Evolutionary conservation across 192 early-diverging fungal species (phyloP), one percentile per base, ranked within the genome.

Genomic region (Rhizophagus clarus): DNA sequence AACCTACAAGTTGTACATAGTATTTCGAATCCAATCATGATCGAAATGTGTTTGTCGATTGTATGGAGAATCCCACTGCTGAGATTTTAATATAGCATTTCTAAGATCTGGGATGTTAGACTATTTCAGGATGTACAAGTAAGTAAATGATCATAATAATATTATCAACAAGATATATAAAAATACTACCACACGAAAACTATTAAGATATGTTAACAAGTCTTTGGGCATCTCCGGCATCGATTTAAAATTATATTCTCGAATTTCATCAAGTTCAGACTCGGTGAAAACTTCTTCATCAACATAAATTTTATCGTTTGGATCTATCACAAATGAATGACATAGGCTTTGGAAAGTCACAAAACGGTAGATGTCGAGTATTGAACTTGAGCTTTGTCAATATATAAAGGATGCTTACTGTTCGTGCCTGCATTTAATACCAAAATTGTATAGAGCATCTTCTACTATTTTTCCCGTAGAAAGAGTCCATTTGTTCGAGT

Each of bases 21-120:
- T 61, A 62, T 76, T 82, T 78, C 71, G 68, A 15, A 82, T 72
- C 81, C 81, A 78, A 73, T 82, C 70, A 72, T 72, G 26, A 56
- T 82, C 60, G 31, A 78, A 78, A 49, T 78, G 60, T 20, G 4
- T 62, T 72, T 66, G 14, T 20, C 31, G 49, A 42, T 63, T 78
- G 68, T 47, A 82, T 20, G 24, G 40, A 40, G 26, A 40, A 76
- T 81, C 72, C 76, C 83, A 74, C 24, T 62, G 10, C 64, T 81
- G 49, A 40, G 37, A 62, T 79, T 83, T 76, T 24, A 61, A 31
- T 56, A 80, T 60, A 45, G 42, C 61, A 29, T 70, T 68, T 66
- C 69, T 64, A 61, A 77, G 70, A 9, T 49, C 31, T 29, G 12
- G 2, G 8, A 31, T 81, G 32, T 51, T 4, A n/a, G 49, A 75